Evolutionary conservation across 2,329 filamentous ascomycete species (phyloP), one percentile per base, ranked within the genome.

Genomic region (Beauveria scarabaeidicola): DNA sequence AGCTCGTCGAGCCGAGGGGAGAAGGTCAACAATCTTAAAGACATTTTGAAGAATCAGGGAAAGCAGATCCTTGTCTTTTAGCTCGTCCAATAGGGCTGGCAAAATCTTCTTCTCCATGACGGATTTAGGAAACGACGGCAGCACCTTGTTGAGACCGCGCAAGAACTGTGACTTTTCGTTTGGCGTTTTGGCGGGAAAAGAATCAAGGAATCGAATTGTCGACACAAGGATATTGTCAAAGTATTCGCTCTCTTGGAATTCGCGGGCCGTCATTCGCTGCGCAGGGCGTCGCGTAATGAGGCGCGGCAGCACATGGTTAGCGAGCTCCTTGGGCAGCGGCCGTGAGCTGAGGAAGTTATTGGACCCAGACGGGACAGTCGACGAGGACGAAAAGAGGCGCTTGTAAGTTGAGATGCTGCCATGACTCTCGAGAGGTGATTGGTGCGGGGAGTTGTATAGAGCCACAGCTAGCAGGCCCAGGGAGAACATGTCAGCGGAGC

Each of bases 211-310:
- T 13, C 94, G 89, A 63, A 99, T 96, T 0, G 94, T 97, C 0
- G 92, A 96, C 23, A 99, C 91, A 5, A 99, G 79, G 50, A 97
- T 90, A 68, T 97, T 99, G 74, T 99, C 91, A 70, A 99, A 99
- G 70, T 95, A 99, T 65, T 90, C 87, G 68, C 91, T 95, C 72
- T 97, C 85, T 69, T 99, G 94, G 66, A 99, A 97, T 67, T 96
- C 93, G 58, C 84, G 85, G 5, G 93, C 91, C 27, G 86, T 91
- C 77, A 97, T 83, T 48, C 94, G 84, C 70, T 96, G 90, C 3
- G 91, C 91, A 3, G 94, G 91, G 59, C 91, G 81, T 63, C 94
- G 82, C 0, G 93, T 94, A 60, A 99, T 92, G 48, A 99, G 81
- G 27, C 88, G 82, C 2, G 94, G 91, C 4, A 99, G 76, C 0